A percentile compares a stretch with the other conserved stretches of the same genome.
phyloP scores from a whole-genome alignment of 176 grass and related monocot species.

The Coix lacrymajobi region DNA sequence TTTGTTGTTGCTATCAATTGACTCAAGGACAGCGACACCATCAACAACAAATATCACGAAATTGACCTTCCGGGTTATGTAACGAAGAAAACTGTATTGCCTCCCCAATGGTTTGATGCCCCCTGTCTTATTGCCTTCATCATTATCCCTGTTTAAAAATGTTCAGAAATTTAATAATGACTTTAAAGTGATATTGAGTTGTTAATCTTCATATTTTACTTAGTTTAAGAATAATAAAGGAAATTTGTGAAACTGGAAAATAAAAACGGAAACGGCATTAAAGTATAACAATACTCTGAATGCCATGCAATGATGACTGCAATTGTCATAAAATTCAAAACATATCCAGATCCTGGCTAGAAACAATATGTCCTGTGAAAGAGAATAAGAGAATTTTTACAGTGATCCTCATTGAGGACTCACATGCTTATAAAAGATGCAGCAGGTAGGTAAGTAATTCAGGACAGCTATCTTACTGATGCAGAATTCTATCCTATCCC shows the following conservation, averaged over 20 bases:
- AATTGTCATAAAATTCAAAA: constrained; percentile 3
- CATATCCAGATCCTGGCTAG: not conserved
- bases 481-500: not conserved
- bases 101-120: constrained; percentile 37
- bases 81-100: constrained; percentile 35
- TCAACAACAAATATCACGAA: constrained; percentile 78
- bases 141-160: constrained; percentile 41
- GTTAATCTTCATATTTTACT: not conserved
- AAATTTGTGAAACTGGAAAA: constrained; percentile 10
- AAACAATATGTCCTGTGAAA: not conserved
- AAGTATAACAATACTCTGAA: constrained; percentile 16
- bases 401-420: not conserved
- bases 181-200: not conserved
- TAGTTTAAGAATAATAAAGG: constrained; percentile 5
- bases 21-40: constrained; percentile 50
- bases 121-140: constrained; percentile 24
- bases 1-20: constrained; percentile 27
- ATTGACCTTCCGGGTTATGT: constrained; percentile 67
- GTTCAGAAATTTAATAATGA: not conserved
- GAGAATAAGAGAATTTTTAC: not conserved
- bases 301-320: not conserved
- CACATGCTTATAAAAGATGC: not conserved
- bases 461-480: not conserved
- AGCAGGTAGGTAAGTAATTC: not conserved
- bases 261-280: not conserved